These are phyloP conservation scores for Punctularia strigosozonata DNA, from an alignment of 768 basidiomycete genomes.

Conservation along the genomic window DNA sequence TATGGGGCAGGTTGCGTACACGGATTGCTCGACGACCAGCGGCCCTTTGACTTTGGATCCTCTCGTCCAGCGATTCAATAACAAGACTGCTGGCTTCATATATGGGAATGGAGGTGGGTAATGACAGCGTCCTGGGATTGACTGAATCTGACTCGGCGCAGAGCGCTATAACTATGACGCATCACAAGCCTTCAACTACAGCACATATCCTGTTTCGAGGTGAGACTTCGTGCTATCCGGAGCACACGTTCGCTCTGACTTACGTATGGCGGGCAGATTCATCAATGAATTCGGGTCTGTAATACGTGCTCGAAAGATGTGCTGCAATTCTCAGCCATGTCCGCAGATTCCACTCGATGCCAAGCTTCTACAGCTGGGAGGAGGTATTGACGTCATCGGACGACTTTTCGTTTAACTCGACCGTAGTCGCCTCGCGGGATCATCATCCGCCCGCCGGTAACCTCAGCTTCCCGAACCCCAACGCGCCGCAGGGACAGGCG, in stretches of 20 bases:
- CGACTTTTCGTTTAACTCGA: conserved; percentile 48
- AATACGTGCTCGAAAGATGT: too few species aligned
- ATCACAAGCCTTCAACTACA: conserved; percentile 38
- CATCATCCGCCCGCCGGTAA: conserved; percentile 43
- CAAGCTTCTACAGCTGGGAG: conserved; percentile 50
- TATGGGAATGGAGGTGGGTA: conserved; percentile 44
- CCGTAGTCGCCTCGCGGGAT: conserved; percentile 41
- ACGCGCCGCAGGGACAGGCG: conserved; percentile 37
- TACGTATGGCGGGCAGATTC: conserved; percentile 22
- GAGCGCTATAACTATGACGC: conserved; percentile 50
- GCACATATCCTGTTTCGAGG: conserved; percentile 38
- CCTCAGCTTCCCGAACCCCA: conserved; percentile 44
- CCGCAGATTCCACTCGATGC: conserved; percentile 49
- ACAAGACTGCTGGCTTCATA: conserved; percentile 38
- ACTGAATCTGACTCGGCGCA: conserved; percentile 7
- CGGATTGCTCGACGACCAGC: conserved; percentile 46
- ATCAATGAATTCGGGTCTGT: conserved; percentile 48
- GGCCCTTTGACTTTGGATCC: conserved; percentile 48
- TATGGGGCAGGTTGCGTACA: conserved; percentile 43
- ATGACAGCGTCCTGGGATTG: neutral
- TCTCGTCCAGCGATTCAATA: conserved; percentile 36
- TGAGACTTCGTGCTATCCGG: conserved; percentile 8
- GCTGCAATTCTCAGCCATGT: neutral
- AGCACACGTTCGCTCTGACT: neutral
- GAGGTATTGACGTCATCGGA: conserved; percentile 37